phyloP scores from a whole-genome alignment of 805 yeast species.

The Starmerella tilneyi region DNA sequence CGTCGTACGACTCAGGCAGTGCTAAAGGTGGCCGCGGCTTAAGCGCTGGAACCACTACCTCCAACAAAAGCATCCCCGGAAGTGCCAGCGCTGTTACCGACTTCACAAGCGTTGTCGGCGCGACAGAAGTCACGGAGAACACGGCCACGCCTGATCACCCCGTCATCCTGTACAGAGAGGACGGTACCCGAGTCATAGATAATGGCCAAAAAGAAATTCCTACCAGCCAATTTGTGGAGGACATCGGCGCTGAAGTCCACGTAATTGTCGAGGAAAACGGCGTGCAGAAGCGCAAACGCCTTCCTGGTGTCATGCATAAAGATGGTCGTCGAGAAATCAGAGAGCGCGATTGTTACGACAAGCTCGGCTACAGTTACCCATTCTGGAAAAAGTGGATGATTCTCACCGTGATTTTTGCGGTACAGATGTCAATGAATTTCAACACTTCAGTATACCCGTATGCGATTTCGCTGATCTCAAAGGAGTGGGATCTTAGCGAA shows the following conservation, averaged over 20 bases:
- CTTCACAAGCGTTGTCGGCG: neutral
- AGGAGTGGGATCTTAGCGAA: conserved; percentile 36
- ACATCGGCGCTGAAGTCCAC: conserved; percentile 19
- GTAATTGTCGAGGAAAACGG: conserved; percentile 10
- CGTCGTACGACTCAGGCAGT: too few relatives aligned
- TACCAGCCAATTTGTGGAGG: conserved; percentile 15
- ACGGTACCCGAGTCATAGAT: conserved; percentile 4
- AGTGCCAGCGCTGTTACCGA: neutral
- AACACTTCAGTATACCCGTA: conserved; percentile 33
- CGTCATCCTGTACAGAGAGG: neutral
- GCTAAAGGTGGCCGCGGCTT: too few relatives aligned
- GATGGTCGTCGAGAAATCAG: conserved; percentile 21
- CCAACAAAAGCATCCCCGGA: too few relatives aligned
- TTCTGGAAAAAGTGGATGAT: conserved; percentile 33
- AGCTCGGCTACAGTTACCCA: conserved; percentile 32
- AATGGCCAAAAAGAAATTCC: conserved; percentile 13
- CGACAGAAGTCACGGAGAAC: neutral
- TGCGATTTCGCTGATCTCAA: conserved; percentile 37
- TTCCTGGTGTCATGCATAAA: conserved; percentile 16
- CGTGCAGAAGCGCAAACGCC: conserved; percentile 7
- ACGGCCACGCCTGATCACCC: conserved; percentile 6
- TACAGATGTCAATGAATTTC: conserved; percentile 37
- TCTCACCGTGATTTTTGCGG: conserved; percentile 33
- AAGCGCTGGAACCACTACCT: too few relatives aligned
- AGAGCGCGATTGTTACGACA: conserved; percentile 34